Evolutionary conservation across 2,329 filamentous ascomycete genomes (phyloP).

Genomic region (Paraphaeosphaeria sporulosa): DNA sequence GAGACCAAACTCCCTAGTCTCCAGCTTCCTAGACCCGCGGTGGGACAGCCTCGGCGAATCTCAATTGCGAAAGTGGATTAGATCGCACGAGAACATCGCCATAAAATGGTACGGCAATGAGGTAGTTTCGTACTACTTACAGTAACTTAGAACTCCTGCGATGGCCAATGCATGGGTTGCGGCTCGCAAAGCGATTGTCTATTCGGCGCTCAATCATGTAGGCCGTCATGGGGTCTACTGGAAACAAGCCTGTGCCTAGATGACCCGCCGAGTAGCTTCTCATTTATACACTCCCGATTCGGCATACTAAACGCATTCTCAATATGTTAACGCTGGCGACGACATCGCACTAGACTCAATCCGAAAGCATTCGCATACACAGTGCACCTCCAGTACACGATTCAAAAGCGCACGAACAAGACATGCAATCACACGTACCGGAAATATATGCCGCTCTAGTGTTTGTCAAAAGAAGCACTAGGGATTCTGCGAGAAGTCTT

Average conservation of each 20-base stretch:
- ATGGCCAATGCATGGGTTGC: slow-evolving; percentile 10
- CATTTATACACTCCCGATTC: background rate
- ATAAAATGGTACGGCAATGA: slow-evolving; percentile 47
- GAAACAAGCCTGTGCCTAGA: background rate
- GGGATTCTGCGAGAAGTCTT: background rate
- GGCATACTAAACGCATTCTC: background rate
- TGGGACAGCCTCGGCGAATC: slow-evolving; percentile 46
- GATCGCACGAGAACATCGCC: slow-evolving; percentile 43
- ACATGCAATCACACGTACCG: background rate
- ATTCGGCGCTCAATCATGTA: background rate
- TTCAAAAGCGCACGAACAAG: background rate
- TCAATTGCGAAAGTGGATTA: slow-evolving; percentile 50
- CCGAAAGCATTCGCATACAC: background rate
- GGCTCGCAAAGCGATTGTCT: background rate
- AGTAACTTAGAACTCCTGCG: slow-evolving; percentile 39
- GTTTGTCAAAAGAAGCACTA: background rate
- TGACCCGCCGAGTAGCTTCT: background rate
- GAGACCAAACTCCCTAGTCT: slow-evolving; percentile 11
- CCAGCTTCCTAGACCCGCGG: slow-evolving; percentile 22
- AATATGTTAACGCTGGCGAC: background rate
- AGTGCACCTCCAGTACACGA: background rate
- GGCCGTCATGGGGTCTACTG: background rate
- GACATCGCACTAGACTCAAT: background rate
- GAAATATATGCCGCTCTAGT: background rate
- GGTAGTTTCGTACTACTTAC: slow-evolving; percentile 14